phyloP scores from a whole-genome alignment of 768 basidiomycete genomes.

The Mycena vulgaris region DNA sequence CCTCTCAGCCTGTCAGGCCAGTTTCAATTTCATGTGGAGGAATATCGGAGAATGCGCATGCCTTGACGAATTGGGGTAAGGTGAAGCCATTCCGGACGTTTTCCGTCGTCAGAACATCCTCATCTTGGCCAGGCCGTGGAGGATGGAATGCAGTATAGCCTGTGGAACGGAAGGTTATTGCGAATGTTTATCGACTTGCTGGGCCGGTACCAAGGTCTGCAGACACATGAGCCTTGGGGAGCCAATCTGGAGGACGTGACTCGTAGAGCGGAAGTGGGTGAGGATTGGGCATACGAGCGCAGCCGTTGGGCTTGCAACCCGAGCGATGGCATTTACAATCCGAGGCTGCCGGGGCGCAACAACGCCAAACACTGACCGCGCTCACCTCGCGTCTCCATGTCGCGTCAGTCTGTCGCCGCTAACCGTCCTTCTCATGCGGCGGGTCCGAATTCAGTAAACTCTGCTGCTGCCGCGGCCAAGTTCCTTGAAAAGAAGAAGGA shows the following conservation, averaged over 20 bases:
- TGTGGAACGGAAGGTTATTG: conserved; percentile 46
- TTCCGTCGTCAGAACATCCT: conserved; percentile 76
- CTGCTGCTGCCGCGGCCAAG: conserved; percentile 67
- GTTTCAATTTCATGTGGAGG: background rate
- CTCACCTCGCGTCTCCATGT: conserved; percentile 39
- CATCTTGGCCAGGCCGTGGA: conserved; percentile 80
- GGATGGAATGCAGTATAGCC: conserved; percentile 87
- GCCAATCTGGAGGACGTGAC: conserved; percentile 80
- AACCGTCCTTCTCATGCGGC: conserved; percentile 66
- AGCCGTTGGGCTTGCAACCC: conserved; percentile 1
- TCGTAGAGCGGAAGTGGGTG: conserved; percentile 69
- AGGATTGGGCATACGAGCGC: conserved; percentile 6
- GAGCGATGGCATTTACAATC: conserved; percentile 16
- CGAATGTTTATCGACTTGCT: background rate
- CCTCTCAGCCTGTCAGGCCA: conserved; percentile 66
- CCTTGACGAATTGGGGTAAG: conserved; percentile 69
- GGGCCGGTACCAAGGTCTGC: conserved; percentile 77
- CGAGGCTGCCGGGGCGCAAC: background rate
- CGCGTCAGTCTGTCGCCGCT: conserved; percentile 70
- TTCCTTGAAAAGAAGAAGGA: conserved; percentile 88
- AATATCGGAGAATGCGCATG: conserved; percentile 50
- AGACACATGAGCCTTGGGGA: conserved; percentile 74
- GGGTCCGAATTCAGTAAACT: conserved; percentile 54
- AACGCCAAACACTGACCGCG: conserved; percentile 12
- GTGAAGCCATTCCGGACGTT: conserved; percentile 79